Evolutionary conservation across 2,329 filamentous ascomycete species (phyloP).

Genomic region (Fusarium penzigii): DNA sequence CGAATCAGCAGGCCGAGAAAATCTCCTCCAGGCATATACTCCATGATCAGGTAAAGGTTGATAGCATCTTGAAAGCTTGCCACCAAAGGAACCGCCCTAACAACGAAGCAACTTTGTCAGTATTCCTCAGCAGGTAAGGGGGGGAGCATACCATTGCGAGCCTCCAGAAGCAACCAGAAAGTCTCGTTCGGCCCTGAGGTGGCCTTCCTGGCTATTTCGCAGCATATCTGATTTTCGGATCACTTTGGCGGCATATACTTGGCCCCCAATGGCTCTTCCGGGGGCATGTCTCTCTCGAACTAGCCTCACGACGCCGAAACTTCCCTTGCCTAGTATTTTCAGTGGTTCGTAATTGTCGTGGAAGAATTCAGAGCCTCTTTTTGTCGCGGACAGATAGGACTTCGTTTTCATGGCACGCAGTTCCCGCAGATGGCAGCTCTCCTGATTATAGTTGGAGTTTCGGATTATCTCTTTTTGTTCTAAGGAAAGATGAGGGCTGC

Average conservation of each 20-base stretch:
- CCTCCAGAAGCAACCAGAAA: conserved; percentile 86
- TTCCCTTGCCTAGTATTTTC: conserved; percentile 86
- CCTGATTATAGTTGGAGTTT: conserved; percentile 62
- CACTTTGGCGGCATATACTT: conserved; percentile 94
- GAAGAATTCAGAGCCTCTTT: conserved; percentile 10
- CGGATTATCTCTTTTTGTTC: conserved; percentile 57
- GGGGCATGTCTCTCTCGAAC: conserved; percentile 65
- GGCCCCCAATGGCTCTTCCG: conserved; percentile 33
- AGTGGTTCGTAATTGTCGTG: conserved; percentile 68
- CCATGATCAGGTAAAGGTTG: conserved; percentile 92
- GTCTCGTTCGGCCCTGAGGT: conserved; percentile 86
- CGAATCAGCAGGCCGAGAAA: conserved; percentile 86
- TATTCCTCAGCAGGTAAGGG: background rate
- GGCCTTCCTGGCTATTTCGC: conserved; percentile 85
- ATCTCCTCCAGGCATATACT: conserved; percentile 96
- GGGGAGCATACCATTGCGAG: conserved; percentile 66
- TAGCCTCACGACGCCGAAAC: conserved; percentile 88
- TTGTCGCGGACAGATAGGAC: conserved; percentile 35
- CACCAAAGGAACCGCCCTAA: conserved; percentile 82
- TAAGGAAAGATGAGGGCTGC: conserved; percentile 50
- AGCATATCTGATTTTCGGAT: conserved; percentile 95
- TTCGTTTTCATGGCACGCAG: conserved; percentile 68
- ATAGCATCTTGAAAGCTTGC: conserved; percentile 84
- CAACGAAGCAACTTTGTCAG: background rate
- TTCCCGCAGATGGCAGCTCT: conserved; percentile 75